phyloP scores from a whole-genome alignment of 768 basidiomycete species.

The Lactarius deliciosus region DNA sequence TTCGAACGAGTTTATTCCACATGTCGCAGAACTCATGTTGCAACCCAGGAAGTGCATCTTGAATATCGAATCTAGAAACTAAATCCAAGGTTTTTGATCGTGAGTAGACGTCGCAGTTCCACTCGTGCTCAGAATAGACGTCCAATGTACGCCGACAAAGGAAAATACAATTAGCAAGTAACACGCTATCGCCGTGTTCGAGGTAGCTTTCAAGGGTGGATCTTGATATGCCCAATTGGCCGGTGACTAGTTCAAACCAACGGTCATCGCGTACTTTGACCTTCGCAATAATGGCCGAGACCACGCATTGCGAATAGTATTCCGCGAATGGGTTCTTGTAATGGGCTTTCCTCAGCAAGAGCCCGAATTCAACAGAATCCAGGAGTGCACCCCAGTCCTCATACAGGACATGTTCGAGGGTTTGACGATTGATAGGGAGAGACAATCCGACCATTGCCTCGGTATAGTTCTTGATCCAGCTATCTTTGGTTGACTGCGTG shows the following conservation, averaged over 20 bases:
- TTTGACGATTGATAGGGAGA: neutral
- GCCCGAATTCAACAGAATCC: neutral
- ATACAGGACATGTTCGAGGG: neutral
- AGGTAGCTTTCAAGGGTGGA: neutral
- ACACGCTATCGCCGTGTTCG: neutral
- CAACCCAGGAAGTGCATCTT: neutral
- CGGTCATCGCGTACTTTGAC: neutral
- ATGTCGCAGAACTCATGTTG: neutral
- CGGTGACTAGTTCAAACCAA: neutral
- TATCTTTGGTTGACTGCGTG: neutral
- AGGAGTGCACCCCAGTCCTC: neutral
- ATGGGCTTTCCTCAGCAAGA: neutral
- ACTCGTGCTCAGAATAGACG: neutral
- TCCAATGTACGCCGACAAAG: neutral
- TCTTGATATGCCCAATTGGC: neutral
- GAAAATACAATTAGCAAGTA: neutral
- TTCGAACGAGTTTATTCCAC: neutral
- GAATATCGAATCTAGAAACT: neutral
- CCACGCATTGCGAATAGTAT: neutral
- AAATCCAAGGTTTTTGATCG: neutral
- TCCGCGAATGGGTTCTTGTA: neutral
- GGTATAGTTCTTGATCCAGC: neutral
- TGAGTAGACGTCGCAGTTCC: neutral
- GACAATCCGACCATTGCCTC: neutral
- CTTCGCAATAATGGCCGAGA: neutral